Evolutionary conservation across 176 grass and related monocot species (phyloP), one percentile per base, ranked within the genome.

Genomic region (Leersia perrieri): DNA sequence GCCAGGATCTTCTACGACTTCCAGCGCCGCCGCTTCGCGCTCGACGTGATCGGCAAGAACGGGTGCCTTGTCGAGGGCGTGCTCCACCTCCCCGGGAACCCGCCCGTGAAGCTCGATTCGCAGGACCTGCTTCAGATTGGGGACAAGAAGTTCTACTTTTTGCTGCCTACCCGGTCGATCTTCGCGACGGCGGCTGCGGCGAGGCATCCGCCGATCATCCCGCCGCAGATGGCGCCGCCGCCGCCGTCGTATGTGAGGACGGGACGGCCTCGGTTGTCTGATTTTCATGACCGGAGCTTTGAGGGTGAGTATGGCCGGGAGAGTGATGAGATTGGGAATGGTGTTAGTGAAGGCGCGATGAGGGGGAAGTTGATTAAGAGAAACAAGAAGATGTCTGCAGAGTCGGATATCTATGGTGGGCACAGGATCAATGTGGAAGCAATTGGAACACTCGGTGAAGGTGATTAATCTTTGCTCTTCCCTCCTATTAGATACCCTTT

Each of bases 1-100:
- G 96, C 96, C 3, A 33, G 96, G 71, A 95, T 99, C 22, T 99
- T 93, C 82, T 99, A 95, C 0, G 96, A 99, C 58, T 99, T 99
- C 44, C 92, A 85, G 74, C 96, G 92, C 39, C 89, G 89, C 73
- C 88, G 90, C 18, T 99, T 99, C 27, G 90, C 92, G 41, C 90
- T 99, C 0, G 92, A 99, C 31, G 96, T 99, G 42, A 89, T 99
- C 14, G 96, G 96, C 69, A 94, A 94, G 73, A 99, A 93, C 39
- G 96, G 96, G 10, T 99, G 96, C 68, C 76, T 89, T 26, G 92
- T 95, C 0, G 92, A 99, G 67, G 93, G 91, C 10, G 96, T 99
- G 4, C 88, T 91, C 55, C 90, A 99, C 74, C 79, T 91, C 26
- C 92, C 92, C 0, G 92, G 96, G 1, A 90, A 90, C 38, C 82